Base-by-base conservation (phyloP, 352 stramenopile species). In the Pythium brachiatum region DNA sequence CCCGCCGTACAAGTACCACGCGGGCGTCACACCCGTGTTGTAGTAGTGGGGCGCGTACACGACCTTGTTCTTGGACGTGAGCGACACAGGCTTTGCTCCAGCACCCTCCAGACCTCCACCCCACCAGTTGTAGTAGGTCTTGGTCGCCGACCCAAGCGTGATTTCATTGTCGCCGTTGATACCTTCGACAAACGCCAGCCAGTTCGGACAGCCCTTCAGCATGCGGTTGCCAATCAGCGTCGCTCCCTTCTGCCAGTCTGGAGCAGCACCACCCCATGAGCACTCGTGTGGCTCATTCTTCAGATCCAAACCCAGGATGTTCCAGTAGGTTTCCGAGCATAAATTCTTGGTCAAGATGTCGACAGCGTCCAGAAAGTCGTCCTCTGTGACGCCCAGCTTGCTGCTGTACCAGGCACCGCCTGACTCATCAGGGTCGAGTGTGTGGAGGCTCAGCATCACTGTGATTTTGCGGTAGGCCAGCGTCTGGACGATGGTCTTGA, bases 1-100 rank as follows among this genome's bases (percentile, higher is more conserved):
- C 55, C 74, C 2, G 72, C 77, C 78, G 55, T 91, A 92, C 58
- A 92, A 89, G 67, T 94, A 92, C 23, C 48, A 46, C 58, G 89
- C 78, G 3, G 83, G 84, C 0, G 71, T 67, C 34, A 94, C 82
- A 3, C 79, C 82, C n/a, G 82, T 83, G 26, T 81, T 92, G 62
- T 94, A 94, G 62, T 90, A 92, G 61, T 94, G 82, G 39, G 84
- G 84, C 9, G 82, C 79, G 75, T 80, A 94, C 39, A 94, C 84
- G 11, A 94, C 54, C 56, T 94, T 94, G 73, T 94, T 88, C 7
- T 70, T 61, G n/a, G 80, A 73, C 6, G 60, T 68, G 56, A 94
- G 73, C 43, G 77, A 57, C 0, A 81, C 77, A n/a, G 73, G 66
- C 23, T 44, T 61, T 7, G 73, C 63, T 21, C 64, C 66, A 11